phyloP scores from a whole-genome alignment of 2,329 filamentous ascomycete genomes.

The Fusarium irregulare region DNA sequence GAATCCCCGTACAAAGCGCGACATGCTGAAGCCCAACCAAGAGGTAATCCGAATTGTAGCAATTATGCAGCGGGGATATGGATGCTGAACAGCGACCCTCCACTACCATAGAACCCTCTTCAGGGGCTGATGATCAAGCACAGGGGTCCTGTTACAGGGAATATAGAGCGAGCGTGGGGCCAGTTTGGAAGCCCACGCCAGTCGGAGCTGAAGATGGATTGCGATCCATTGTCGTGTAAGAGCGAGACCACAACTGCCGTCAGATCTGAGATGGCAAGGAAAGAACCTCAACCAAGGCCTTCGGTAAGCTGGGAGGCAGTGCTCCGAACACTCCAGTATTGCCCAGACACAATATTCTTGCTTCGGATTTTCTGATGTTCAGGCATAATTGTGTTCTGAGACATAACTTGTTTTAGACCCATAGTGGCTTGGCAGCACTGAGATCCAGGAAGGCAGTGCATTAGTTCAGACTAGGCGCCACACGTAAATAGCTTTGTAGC shows the following conservation, averaged over 20 bases:
- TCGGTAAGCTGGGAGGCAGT: constrained; percentile 7
- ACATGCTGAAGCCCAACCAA: constrained; percentile 26
- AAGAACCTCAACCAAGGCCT: background rate
- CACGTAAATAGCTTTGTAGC: constrained; percentile 30
- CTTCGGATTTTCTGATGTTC: constrained; percentile 12
- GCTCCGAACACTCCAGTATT: background rate
- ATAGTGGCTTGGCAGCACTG: constrained; percentile 31
- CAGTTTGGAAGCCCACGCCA: background rate
- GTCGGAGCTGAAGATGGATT: constrained; percentile 10
- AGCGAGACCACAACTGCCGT: constrained; percentile 11
- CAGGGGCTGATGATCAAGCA: constrained; percentile 34
- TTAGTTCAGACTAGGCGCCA: background rate
- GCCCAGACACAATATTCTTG: background rate
- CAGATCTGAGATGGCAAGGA: constrained; percentile 5
- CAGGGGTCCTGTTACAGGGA: constrained; percentile 28
- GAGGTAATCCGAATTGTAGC: constrained; percentile 28
- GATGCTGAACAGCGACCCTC: constrained; percentile 14
- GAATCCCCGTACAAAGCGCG: constrained; percentile 9
- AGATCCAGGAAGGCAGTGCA: constrained; percentile 29
- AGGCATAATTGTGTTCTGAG: constrained; percentile 23
- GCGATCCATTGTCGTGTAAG: constrained; percentile 10
- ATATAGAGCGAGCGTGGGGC: constrained; percentile 16
- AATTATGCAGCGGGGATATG: constrained; percentile 26
- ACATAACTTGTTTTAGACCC: constrained; percentile 28
- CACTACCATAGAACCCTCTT: constrained; percentile 17